phyloP scores from a whole-genome alignment of 495 filamentous ascomycete species.

The Aspergillus egyptiacus region DNA sequence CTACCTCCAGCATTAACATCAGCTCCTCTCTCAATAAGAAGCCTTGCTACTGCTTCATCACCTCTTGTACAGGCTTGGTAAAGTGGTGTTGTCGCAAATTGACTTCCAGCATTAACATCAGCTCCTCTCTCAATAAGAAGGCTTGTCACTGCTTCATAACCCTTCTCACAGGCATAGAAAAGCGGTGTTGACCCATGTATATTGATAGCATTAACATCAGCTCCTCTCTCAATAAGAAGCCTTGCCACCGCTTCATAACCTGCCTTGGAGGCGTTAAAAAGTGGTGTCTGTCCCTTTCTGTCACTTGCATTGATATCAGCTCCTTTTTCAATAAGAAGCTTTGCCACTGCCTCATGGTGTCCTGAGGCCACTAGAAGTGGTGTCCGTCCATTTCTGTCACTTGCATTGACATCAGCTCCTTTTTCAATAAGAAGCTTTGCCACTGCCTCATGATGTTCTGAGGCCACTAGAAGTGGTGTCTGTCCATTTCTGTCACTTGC shows the following conservation, averaged over 20 bases:
- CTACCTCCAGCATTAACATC: not conserved
- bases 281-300: not conserved
- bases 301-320: not conserved
- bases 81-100: not conserved
- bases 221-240: not conserved
- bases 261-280: not conserved
- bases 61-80: not conserved
- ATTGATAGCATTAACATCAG: not conserved
- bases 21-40: not conserved
- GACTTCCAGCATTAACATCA: not conserved
- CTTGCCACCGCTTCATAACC: not conserved
- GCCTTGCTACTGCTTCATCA: not conserved
- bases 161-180: not conserved
- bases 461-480: not conserved
- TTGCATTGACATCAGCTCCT: not conserved
- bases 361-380: not conserved
- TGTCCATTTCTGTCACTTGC: slow-evolving; percentile 6
- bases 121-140: not conserved
- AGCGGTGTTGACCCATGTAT: not conserved
- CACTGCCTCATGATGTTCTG: not conserved
- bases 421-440: not conserved
- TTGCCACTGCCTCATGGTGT: not conserved
- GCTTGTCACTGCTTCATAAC: not conserved
- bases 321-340: not conserved
- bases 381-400: not conserved